phyloP scores from a whole-genome alignment of 352 stramenopile genomes.

The Pythium folliculosum region DNA sequence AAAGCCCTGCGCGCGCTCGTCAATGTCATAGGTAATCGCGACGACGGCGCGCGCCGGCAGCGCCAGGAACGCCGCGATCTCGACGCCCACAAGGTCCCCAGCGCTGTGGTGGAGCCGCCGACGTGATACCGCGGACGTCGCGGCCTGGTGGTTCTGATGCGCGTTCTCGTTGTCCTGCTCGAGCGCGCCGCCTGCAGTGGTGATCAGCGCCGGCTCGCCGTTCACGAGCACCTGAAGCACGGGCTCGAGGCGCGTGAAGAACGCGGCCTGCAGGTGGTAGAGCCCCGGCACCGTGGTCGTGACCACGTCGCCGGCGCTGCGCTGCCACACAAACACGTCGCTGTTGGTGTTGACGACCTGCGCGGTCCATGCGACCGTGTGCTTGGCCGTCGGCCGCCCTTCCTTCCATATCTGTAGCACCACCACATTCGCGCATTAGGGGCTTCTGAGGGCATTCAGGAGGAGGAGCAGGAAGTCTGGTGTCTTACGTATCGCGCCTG shows the following conservation, averaged over 20 bases:
- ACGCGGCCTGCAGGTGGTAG: constrained; percentile 68
- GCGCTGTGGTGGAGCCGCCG: constrained; percentile 56
- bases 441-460: too few species aligned
- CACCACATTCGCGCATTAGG: too few species aligned
- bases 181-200: not conserved
- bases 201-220: constrained; percentile 48
- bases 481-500: constrained; percentile 75
- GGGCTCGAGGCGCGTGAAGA: constrained; percentile 65
- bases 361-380: constrained; percentile 67
- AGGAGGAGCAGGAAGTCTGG: too few species aligned
- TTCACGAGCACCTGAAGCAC: constrained; percentile 64
- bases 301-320: constrained; percentile 43
- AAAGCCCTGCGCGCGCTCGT: constrained; percentile 71
- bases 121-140: not conserved
- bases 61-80: constrained; percentile 56
- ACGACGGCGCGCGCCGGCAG: constrained; percentile 51
- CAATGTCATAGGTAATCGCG: constrained; percentile 61
- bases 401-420: constrained; percentile 77
- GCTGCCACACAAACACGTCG: constrained; percentile 71
- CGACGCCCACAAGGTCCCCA: constrained; percentile 55
- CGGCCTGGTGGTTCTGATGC: not conserved
- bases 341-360: constrained; percentile 69
- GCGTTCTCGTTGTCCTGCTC: not conserved
- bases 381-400: constrained; percentile 43
- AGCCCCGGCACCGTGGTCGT: constrained; percentile 57